Evolutionary conservation across 1,139 yeast genomes (phyloP).

Genomic region (Yamadazyma blattariae): DNA sequence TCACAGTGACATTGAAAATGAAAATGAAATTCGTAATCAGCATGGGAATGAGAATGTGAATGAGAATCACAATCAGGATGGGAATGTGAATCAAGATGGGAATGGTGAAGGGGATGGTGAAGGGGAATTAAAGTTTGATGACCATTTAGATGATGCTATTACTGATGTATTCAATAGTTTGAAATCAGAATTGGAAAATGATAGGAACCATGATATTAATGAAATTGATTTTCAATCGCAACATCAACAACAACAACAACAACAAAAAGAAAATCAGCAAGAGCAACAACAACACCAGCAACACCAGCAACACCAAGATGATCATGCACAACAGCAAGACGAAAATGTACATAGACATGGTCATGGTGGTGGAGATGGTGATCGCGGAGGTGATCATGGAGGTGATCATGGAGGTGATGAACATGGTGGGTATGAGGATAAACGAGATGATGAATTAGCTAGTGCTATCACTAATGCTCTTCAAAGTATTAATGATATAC

Average conservation of each 20-base stretch:
- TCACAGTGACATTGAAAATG: background rate
- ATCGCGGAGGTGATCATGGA: conserved; percentile 15
- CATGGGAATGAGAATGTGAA: too few species aligned
- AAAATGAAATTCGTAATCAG: too few species aligned
- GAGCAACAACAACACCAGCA: background rate
- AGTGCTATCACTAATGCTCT: conserved; percentile 15
- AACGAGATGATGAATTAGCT: conserved; percentile 20
- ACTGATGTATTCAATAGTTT: conserved; percentile 25
- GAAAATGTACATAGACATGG: too few species aligned
- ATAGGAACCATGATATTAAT: background rate
- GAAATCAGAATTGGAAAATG: background rate
- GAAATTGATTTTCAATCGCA: too few species aligned
- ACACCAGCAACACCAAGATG: background rate
- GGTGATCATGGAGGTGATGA: conserved; percentile 6
- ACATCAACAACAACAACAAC: too few species aligned
- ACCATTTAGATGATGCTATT: conserved; percentile 26
- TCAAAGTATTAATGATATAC: conserved; percentile 15
- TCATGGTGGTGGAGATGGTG: conserved; percentile 16
- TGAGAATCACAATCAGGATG: too few species aligned
- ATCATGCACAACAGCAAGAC: conserved; percentile 1
- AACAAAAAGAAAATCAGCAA: background rate
- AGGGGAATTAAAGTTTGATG: conserved; percentile 16
- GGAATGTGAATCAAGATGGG: background rate
- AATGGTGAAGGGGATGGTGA: conserved; percentile 1
- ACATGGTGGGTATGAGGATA: too few species aligned